Evolutionary conservation across 768 basidiomycete genomes (phyloP).

Genomic region (Serpula lacrymans): DNA sequence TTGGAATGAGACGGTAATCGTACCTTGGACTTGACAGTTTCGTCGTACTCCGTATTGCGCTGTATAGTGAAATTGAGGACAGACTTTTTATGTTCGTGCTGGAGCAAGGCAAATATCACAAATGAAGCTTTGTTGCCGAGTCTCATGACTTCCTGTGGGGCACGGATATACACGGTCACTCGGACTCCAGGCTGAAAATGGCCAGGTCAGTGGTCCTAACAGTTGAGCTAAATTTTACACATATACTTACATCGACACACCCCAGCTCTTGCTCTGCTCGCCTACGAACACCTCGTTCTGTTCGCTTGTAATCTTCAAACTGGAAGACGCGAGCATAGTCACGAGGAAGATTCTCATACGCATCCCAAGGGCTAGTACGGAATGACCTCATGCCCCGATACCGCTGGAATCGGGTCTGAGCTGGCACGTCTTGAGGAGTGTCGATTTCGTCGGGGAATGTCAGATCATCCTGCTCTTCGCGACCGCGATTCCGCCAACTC

Average conservation of each 20-base stretch:
- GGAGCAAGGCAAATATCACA: constrained; percentile 75
- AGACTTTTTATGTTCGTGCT: constrained; percentile 95
- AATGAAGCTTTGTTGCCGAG: constrained; percentile 42
- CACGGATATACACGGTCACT: constrained; percentile 75
- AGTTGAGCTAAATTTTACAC: background rate
- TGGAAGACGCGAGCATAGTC: constrained; percentile 96
- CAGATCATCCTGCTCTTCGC: constrained; percentile 77
- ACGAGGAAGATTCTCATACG: constrained; percentile 90
- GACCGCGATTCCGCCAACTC: constrained; percentile 64
- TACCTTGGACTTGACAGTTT: constrained; percentile 89
- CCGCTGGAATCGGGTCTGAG: constrained; percentile 81
- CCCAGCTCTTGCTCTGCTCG: constrained; percentile 72
- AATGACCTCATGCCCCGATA: constrained; percentile 91
- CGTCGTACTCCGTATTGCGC: constrained; percentile 91
- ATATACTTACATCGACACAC: constrained; percentile 38
- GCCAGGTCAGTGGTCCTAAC: background rate
- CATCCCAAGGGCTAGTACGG: constrained; percentile 95
- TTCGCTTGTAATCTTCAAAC: constrained; percentile 91
- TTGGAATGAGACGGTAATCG: background rate
- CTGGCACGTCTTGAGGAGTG: constrained; percentile 82
- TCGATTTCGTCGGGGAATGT: constrained; percentile 97
- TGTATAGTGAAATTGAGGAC: constrained; percentile 91
- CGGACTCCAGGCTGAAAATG: constrained; percentile 67
- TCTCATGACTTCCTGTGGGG: constrained; percentile 55
- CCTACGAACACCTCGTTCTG: constrained; percentile 66